Base-by-base conservation (phyloP, 2,329 filamentous ascomycete genomes). In the Nemania diffusa region DNA sequence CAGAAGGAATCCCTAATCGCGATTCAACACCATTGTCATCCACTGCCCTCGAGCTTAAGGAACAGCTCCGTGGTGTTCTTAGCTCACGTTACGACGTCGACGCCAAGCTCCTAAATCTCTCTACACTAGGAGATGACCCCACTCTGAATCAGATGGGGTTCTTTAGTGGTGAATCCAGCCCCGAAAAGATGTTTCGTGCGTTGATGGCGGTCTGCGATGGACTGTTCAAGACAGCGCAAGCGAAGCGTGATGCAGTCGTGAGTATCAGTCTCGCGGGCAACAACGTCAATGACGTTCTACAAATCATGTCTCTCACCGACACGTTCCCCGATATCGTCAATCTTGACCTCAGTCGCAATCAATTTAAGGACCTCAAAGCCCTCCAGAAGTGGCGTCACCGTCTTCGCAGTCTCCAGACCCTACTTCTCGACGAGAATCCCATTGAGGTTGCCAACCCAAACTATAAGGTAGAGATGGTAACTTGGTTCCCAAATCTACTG, bases 131-230 rank as follows among this genome's bases (percentile, higher is more conserved):
- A 34, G 83, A 87, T 55, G 95, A 98, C 74, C 81, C 88, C 1
- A 87, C 90, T 65, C 86, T 98, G 4, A 84, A 89, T 61, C 84
- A 87, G 48, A 89, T 94, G 79, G 92, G 92, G 42, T 91, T 95
- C 74, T 94, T 97, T 77, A 87, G 89, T 69, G 88, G 83, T 66
- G 87, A 86, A 65, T 88, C 90, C 3, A 90, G 90, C 1, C 89
- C 92, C 52, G 87, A 91, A 70, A 99, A 97, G 78, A 92, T 97
- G 69, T 97, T 98, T 81, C 92, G 92, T 59, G 95, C 92, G 1
- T 84, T 98, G 69, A 97, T 98, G 92, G 89, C 88, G 66, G 90
- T 97, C 53, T 94, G 92, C 77, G 90, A 97, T 60, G 83, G 88
- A 68, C 86, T 91, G 20, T 97, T 97, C 82, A 90, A 91, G 72